Percentiles rank a stretch among this genome's conserved stretches.
phyloP scores from a whole-genome alignment of 2,329 filamentous ascomycete species.

The Exophiala oligosperma region DNA sequence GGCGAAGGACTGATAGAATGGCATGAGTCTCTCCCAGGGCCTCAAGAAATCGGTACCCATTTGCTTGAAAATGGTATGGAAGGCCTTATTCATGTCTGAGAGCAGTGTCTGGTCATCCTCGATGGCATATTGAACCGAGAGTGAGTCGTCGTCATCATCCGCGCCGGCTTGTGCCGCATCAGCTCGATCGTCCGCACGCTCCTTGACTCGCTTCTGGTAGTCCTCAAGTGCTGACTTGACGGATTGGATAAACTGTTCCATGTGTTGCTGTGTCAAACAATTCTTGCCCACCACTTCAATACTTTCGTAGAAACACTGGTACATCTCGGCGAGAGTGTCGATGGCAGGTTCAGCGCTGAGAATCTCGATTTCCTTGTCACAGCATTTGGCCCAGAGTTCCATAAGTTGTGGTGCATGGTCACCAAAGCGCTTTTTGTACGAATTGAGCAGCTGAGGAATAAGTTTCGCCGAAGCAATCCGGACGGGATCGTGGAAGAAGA shows the following conservation, averaged over 20 bases:
- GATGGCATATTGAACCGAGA: conserved; percentile 85
- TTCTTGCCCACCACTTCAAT: conserved; percentile 89
- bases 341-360: conserved; percentile 91
- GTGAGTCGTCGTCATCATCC: conserved; percentile 85
- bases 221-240: conserved; percentile 85
- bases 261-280: conserved; percentile 74
- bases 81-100: conserved; percentile 99
- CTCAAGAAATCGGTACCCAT: conserved; percentile 82
- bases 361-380: conserved; percentile 90
- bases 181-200: conserved; percentile 79
- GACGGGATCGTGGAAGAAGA: conserved; percentile 99
- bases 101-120: conserved; percentile 96
- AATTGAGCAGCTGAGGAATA: conserved; percentile 87
- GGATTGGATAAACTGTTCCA: conserved; percentile 83
- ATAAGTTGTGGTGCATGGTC: conserved; percentile 74
- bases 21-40: conserved; percentile 81
- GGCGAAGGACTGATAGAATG: conserved; percentile 84
- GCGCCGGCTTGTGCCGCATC: conserved; percentile 84
- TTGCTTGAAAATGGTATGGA: conserved; percentile 98
- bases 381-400: conserved; percentile 80
- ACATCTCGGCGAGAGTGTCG: conserved; percentile 97
- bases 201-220: conserved; percentile 82
- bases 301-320: conserved; percentile 99
- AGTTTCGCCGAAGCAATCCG: conserved; percentile 92
- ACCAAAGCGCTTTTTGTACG: conserved; percentile 90